phyloP scores from a whole-genome alignment of 306 rosid genomes.

The Casuarina glauca region DNA sequence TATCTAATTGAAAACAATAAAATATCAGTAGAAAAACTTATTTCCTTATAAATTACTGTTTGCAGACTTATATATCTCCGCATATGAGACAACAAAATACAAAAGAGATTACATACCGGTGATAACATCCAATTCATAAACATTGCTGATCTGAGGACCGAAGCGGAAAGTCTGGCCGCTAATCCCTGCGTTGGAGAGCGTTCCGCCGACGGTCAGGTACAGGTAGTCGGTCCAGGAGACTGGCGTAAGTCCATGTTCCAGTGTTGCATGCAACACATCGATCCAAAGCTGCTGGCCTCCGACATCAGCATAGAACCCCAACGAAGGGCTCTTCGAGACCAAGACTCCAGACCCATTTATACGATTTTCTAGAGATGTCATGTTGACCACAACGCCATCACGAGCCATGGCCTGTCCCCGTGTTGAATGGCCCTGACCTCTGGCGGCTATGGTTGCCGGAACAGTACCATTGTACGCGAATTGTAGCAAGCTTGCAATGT shows the following conservation, averaged over 20 bases:
- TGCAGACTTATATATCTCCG: too few species aligned
- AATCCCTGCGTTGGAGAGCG: slow-evolving; percentile 86
- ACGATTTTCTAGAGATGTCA: slow-evolving; percentile 40
- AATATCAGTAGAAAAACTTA: too few species aligned
- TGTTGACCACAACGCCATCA: slow-evolving; percentile 74
- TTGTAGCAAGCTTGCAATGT: slow-evolving; percentile 40
- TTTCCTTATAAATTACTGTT: too few species aligned
- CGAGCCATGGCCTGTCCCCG: slow-evolving; percentile 69
- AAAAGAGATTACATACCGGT: slow-evolving; percentile 47
- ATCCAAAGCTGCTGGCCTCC: slow-evolving; percentile 85
- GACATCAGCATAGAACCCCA: slow-evolving; percentile 60
- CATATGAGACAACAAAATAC: neutral
- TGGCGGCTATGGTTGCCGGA: slow-evolving; percentile 44
- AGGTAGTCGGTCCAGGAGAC: slow-evolving; percentile 84
- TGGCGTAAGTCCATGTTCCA: slow-evolving; percentile 53
- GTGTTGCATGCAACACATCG: slow-evolving; percentile 58
- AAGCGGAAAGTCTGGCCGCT: slow-evolving; percentile 77
- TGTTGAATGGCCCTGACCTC: slow-evolving; percentile 82
- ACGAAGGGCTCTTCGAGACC: slow-evolving; percentile 15
- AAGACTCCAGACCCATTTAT: slow-evolving; percentile 36
- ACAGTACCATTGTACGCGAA: slow-evolving; percentile 33
- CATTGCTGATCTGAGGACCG: slow-evolving; percentile 85
- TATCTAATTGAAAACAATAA: too few species aligned
- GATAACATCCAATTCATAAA: slow-evolving; percentile 67
- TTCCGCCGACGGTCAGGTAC: slow-evolving; percentile 74